Percentiles rank a stretch among this genome's conserved stretches.
phyloP scores from a whole-genome alignment of 2,329 filamentous ascomycete genomes.

The Lachnellula willkommii region DNA sequence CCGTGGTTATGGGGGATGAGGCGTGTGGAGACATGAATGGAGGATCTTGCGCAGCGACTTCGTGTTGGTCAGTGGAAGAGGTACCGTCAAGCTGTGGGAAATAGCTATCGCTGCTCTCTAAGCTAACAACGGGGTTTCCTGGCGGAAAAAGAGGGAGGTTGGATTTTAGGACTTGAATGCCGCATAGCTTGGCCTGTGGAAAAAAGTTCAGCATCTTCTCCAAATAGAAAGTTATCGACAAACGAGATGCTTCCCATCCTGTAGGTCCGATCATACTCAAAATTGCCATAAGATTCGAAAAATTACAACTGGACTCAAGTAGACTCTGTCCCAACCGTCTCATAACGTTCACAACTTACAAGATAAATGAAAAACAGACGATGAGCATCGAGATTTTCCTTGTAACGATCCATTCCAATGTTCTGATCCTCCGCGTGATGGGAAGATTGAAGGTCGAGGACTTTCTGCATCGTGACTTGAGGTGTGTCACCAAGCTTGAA shows the following conservation, averaged over 20 bases:
- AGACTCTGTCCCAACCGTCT: background rate
- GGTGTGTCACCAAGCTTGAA: background rate
- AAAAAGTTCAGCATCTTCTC: background rate
- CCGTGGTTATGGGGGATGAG: background rate
- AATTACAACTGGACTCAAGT: background rate
- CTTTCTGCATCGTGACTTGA: background rate
- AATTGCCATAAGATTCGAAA: background rate
- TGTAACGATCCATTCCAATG: background rate
- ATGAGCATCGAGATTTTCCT: background rate
- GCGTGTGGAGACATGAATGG: background rate
- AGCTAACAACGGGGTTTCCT: background rate
- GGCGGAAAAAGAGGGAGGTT: background rate
- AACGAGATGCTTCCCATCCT: background rate
- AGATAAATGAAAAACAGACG: background rate
- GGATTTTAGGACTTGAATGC: background rate
- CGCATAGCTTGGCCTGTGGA: background rate
- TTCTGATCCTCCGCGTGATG: background rate
- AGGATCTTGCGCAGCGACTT: background rate
- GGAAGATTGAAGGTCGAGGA: background rate
- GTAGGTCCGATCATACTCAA: slow-evolving; percentile 1
- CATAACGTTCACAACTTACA: background rate
- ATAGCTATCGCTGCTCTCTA: background rate
- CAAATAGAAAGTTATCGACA: no score
- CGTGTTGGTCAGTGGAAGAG: background rate
- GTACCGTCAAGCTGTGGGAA: background rate